These are phyloP conservation scores for Corylus americana DNA, from an alignment of 306 rosid genomes.

Conservation along the genomic window DNA sequence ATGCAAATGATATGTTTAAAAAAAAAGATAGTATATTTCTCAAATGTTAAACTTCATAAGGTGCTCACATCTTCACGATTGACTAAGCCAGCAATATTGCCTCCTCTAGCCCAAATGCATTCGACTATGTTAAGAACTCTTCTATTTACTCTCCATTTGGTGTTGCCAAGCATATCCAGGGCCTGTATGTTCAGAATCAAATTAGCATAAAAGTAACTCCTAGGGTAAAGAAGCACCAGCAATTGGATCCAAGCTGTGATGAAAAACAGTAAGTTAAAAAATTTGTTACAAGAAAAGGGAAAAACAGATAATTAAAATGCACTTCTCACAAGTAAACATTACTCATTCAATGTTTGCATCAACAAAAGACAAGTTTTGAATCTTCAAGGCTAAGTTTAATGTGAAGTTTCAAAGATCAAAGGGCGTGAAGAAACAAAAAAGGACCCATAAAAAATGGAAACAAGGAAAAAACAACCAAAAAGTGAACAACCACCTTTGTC, in stretches of 20 bases:
- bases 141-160: constrained; percentile 82
- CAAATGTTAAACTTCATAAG: constrained; percentile 16
- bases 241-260: constrained; percentile 14
- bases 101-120: constrained; percentile 81
- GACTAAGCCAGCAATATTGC: constrained; percentile 81
- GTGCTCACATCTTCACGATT: constrained; percentile 67
- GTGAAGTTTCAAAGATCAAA: background rate
- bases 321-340: background rate
- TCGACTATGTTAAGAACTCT: constrained; percentile 70
- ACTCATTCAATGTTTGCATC: background rate
- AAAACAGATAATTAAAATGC: background rate
- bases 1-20: background rate
- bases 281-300: background rate
- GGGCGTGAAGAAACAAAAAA: background rate
- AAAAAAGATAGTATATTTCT: background rate
- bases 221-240: constrained; percentile 16
- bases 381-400: background rate
- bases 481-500: background rate
- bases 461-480: background rate
- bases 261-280: background rate
- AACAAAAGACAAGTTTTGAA: background rate
- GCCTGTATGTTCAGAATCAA: constrained; percentile 48
- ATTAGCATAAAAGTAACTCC: background rate
- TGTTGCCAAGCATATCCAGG: constrained; percentile 77
- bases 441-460: background rate